These are phyloP conservation scores for Cetradonia linearis DNA, from an alignment of 495 filamentous ascomycete genomes.

Conservation along the genomic window DNA sequence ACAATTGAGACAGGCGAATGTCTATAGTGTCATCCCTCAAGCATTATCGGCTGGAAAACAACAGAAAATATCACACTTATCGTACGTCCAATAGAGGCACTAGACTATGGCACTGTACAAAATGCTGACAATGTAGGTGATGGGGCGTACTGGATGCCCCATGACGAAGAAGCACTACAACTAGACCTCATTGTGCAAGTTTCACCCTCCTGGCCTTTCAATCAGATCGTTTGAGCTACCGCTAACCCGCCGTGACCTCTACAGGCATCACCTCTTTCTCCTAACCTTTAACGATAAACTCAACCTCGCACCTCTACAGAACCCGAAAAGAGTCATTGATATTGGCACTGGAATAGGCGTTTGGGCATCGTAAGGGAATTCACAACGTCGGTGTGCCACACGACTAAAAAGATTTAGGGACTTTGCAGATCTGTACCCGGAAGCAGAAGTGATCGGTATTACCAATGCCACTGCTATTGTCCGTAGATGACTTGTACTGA, in stretches of 20 bases:
- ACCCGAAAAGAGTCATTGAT: conserved; percentile 23
- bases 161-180: conserved; percentile 31
- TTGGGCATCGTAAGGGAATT: conserved; percentile 20
- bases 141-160: conserved; percentile 30
- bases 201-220: neutral
- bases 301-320: conserved; percentile 21
- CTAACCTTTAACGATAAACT: conserved; percentile 31
- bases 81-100: conserved; percentile 17
- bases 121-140: conserved; percentile 23
- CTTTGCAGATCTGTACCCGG: conserved; percentile 40
- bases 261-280: conserved; percentile 39
- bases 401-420: conserved; percentile 26
- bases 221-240: too few relatives aligned
- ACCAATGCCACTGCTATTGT: neutral
- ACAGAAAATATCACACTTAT: conserved; percentile 33
- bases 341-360: conserved; percentile 24
- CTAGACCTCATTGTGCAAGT: conserved; percentile 29
- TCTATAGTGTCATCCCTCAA: conserved; percentile 24
- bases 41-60: conserved; percentile 30
- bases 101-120: neutral
- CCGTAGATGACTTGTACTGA: neutral
- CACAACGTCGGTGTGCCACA: neutral
- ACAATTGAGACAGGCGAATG: conserved; percentile 14
- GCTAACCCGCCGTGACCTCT: neutral
- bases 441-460: conserved; percentile 38